These are phyloP conservation scores for Monosporascus ibericus DNA, from an alignment of 2,329 filamentous ascomycete species.

Conservation along the genomic window DNA sequence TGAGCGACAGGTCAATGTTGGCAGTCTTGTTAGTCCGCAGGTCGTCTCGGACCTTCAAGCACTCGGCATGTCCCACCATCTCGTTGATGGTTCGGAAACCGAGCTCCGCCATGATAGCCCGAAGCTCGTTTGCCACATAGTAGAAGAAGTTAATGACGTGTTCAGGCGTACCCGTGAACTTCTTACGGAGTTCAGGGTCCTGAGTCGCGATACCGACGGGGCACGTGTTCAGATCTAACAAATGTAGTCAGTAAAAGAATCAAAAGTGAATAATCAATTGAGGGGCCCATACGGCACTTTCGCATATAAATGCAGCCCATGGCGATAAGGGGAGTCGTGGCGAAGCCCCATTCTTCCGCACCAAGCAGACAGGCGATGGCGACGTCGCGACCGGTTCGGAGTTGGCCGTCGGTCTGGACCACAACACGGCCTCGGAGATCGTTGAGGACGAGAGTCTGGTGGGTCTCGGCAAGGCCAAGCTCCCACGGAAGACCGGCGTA, in stretches of 20 bases:
- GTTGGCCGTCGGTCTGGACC: slow-evolving; percentile 92
- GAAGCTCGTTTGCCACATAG: slow-evolving; percentile 91
- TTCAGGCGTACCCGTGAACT: slow-evolving; percentile 88
- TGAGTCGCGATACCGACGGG: slow-evolving; percentile 94
- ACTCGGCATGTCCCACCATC: slow-evolving; percentile 91
- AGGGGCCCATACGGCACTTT: slow-evolving; percentile 49
- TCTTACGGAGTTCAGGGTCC: slow-evolving; percentile 88
- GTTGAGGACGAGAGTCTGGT: slow-evolving; percentile 93
- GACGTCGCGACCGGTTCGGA: slow-evolving; percentile 87
- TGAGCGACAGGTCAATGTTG: slow-evolving; percentile 88
- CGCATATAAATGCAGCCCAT: slow-evolving; percentile 97
- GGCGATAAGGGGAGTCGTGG: slow-evolving; percentile 87
- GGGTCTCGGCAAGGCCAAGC: slow-evolving; percentile 90
- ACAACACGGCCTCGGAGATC: slow-evolving; percentile 92
- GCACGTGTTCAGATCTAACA: slow-evolving; percentile 58
- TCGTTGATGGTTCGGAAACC: slow-evolving; percentile 95
- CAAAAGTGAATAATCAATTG: not conserved
- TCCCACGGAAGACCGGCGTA: slow-evolving; percentile 97
- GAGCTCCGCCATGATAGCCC: slow-evolving; percentile 93
- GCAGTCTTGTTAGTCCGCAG: slow-evolving; percentile 81
- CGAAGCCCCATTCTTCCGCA: slow-evolving; percentile 98
- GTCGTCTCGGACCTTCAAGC: slow-evolving; percentile 80
- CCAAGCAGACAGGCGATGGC: slow-evolving; percentile 91
- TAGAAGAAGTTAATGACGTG: slow-evolving; percentile 99
- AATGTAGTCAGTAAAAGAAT: slow-evolving; percentile 4